phyloP scores from a whole-genome alignment of 352 stramenopile genomes.

The Thalassiosira allenii region DNA sequence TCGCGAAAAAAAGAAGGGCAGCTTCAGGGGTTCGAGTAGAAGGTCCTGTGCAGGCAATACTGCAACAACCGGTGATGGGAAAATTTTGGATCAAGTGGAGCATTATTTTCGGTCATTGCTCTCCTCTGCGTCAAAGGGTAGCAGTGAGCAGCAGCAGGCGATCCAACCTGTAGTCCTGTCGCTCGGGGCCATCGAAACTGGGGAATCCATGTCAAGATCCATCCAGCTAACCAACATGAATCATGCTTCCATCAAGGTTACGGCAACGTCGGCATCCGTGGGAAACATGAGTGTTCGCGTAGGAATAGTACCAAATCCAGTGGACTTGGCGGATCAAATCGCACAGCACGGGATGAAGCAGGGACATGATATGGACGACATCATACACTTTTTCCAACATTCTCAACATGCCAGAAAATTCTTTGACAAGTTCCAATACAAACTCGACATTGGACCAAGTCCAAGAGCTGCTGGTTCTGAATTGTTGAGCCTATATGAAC shows the following conservation, averaged over 20 bases:
- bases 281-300: conserved; percentile 53
- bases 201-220: conserved; percentile 29
- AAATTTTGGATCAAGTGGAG: no score
- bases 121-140: not conserved
- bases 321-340: no score
- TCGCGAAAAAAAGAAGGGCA: no score
- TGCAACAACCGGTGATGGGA: no score
- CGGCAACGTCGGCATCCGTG: conserved; percentile 29
- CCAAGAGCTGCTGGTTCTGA: conserved; percentile 32
- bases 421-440: conserved; percentile 45
- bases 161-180: conserved; percentile 51
- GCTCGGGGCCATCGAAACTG: conserved; percentile 44
- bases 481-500: conserved; percentile 39
- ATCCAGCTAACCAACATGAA: conserved; percentile 67
- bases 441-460: conserved; percentile 56
- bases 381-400: conserved; percentile 50
- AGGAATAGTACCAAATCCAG: conserved; percentile 27
- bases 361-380: conserved; percentile 3
- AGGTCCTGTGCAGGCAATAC: no score
- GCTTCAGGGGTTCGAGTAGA: no score
- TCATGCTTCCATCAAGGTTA: conserved; percentile 50
- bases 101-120: conserved; percentile 46
- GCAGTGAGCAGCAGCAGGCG: no score
- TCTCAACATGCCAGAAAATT: conserved; percentile 30
- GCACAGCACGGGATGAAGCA: no score